phyloP scores from a whole-genome alignment of 257 asterid genomes.

The Rubia yunnanensis region DNA sequence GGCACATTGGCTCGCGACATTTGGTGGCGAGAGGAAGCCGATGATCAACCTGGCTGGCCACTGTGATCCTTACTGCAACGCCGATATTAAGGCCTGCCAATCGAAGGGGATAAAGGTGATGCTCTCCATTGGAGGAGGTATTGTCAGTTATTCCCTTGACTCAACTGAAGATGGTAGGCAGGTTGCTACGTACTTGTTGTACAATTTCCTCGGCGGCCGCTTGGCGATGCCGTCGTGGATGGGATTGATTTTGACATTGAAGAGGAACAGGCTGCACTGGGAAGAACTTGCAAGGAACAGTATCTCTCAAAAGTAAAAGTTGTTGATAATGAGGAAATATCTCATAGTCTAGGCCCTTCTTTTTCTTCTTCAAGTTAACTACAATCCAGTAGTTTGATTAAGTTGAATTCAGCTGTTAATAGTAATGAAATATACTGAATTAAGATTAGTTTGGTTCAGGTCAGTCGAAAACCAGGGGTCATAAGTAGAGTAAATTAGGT shows the following conservation, averaged over 20 bases:
- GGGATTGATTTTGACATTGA: slow-evolving; percentile 55
- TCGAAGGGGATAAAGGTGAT: slow-evolving; percentile 40
- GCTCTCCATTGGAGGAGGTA: slow-evolving; percentile 51
- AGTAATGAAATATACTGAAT: no score
- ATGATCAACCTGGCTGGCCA: slow-evolving; percentile 50
- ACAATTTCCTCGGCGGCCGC: slow-evolving; percentile 54
- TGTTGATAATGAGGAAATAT: background rate
- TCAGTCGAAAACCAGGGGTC: no score
- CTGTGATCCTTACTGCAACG: slow-evolving; percentile 43
- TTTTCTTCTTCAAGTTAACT: no score
- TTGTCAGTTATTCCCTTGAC: slow-evolving; percentile 34
- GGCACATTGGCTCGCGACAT: slow-evolving; percentile 43
- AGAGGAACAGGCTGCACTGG: slow-evolving; percentile 42
- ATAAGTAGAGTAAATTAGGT: no score
- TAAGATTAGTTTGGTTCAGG: no score
- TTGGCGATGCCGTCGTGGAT: slow-evolving; percentile 40
- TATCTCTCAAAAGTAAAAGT: background rate
- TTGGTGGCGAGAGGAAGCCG: slow-evolving; percentile 42
- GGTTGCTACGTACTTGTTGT: slow-evolving; percentile 39
- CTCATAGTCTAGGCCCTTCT: no score
- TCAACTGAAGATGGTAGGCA: slow-evolving; percentile 37
- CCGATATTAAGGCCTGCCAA: slow-evolving; percentile 41
- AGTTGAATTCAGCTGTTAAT: no score
- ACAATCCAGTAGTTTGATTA: no score
- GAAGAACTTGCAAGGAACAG: slow-evolving; percentile 37